Conservation (phyloP, 1,139 yeast species). For the Candida gigantensis region DNA sequence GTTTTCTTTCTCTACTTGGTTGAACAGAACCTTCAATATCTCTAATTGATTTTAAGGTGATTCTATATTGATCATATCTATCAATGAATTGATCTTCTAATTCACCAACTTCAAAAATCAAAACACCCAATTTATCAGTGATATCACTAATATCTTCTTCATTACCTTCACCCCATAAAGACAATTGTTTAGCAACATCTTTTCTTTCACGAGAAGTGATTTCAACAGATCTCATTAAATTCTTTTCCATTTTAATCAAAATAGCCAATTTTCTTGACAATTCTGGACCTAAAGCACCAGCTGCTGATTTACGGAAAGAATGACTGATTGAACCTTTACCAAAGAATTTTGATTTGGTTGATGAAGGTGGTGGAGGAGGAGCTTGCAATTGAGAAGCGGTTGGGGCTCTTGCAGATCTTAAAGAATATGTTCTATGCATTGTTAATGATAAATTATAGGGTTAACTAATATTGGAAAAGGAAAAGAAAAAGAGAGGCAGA, state of each 20-base stretch:
- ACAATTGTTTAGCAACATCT: slow-evolving; percentile 80
- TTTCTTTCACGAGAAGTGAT: slow-evolving; percentile 76
- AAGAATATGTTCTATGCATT: slow-evolving; percentile 84
- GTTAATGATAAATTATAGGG: slow-evolving; percentile 1
- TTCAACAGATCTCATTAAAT: slow-evolving; percentile 77
- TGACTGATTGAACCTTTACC: slow-evolving; percentile 71
- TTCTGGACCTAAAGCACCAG: slow-evolving; percentile 79
- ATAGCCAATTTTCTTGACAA: slow-evolving; percentile 74
- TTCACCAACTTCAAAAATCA: slow-evolving; percentile 95
- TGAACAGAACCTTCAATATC: slow-evolving; percentile 97
- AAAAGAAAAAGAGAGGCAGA: slow-evolving; percentile 3
- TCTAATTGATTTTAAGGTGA: slow-evolving; percentile 91
- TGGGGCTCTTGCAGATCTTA: slow-evolving; percentile 78
- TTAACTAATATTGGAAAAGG: neutral
- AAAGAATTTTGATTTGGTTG: slow-evolving; percentile 68
- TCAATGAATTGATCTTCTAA: slow-evolving; percentile 97
- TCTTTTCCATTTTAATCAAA: slow-evolving; percentile 80
- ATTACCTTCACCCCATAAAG: slow-evolving; percentile 95
- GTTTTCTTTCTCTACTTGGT: slow-evolving; percentile 98
- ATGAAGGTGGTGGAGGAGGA: slow-evolving; percentile 79
- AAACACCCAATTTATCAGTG: slow-evolving; percentile 95
- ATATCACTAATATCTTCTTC: slow-evolving; percentile 97
- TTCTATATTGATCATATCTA: slow-evolving; percentile 96
- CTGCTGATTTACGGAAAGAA: slow-evolving; percentile 67
- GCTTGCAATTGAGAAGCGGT: slow-evolving; percentile 79